Base-by-base conservation (phyloP, 1,284 basidiomycete genomes). In the Leccinum fuscescens region DNA sequence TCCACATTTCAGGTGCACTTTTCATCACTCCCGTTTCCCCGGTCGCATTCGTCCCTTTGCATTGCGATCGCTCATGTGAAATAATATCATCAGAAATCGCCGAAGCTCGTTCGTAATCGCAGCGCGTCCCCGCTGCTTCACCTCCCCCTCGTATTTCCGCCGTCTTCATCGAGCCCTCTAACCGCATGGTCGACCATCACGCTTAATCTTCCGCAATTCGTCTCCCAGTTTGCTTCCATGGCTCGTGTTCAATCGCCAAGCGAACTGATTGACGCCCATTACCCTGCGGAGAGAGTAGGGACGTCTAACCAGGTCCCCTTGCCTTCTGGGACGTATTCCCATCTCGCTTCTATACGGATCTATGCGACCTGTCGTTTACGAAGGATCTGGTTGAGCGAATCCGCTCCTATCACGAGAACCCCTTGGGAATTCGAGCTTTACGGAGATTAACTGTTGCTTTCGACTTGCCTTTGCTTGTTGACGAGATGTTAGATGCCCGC, bases 341-440 rank as follows among this genome's bases (percentile, higher is more conserved):
- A 86, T 72, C 78, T 90, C 29, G 81, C 83, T 15, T 91, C 86
- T 69, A 79, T 94, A 62, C 87, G 87, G 69, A 81, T 94, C 35
- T 91, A 93, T 70, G 91, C 92, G 20, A 92, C 86, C 50, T 94
- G 92, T 74, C 82, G 92, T 29, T 73, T 94, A 62, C 78, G 89
- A 62, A 78, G 92, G 64, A 84, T 95, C 55, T 94, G 92, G 91
- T 85, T 93, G 75, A 84, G 82, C 62, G 82, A 87, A 58, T 75
- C 72, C 55, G 80, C 79, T 5, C 79, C 83, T 55, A 74, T 75
- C 61, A 64, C 68, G 29, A 67, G 67, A 69, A 84, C 79, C 8
- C 87, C 89, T 55, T 90, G 87, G 88, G 90, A 92, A 76, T 89
- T 92, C 69, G 80, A 86, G 66, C 74, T 84, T 27, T 83, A 82